These are phyloP conservation scores for Entomortierella lignicola DNA, from an alignment of 192 early-diverging fungal species.

Conservation along the genomic window DNA sequence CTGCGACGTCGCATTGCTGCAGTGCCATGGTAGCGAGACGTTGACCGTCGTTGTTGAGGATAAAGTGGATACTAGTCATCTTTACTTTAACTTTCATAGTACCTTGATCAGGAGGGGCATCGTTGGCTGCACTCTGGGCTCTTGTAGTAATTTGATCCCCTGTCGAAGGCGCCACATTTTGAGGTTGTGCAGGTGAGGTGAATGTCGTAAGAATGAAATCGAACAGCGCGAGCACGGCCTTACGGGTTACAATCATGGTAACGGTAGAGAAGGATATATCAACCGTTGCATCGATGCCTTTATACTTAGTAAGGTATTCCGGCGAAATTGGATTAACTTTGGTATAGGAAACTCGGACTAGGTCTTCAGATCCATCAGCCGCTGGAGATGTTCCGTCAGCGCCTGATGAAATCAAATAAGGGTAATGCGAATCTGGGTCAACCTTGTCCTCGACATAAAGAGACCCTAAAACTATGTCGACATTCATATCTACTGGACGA, in stretches of 20 bases:
- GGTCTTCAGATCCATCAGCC: conserved; percentile 63
- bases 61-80: conserved; percentile 83
- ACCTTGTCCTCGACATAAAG: conserved; percentile 81
- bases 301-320: conserved; percentile 77
- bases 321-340: conserved; percentile 78
- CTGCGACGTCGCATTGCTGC: conserved; percentile 75
- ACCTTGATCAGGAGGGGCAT: conserved; percentile 35
- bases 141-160: conserved; percentile 7
- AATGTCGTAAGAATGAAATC: conserved; percentile 87
- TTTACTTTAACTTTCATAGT: conserved; percentile 81
- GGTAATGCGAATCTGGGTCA: conserved; percentile 62
- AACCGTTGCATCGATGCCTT: conserved; percentile 83
- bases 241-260: conserved; percentile 85
- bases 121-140: conserved; percentile 9
- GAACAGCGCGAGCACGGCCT: conserved; percentile 86
- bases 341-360: conserved; percentile 79
- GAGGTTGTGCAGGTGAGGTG: conserved; percentile 31
- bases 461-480: conserved; percentile 81
- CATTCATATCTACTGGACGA: conserved; percentile 79
- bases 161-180: background rate
- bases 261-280: conserved; percentile 84
- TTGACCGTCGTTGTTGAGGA: conserved; percentile 83
- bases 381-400: conserved; percentile 43
- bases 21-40: conserved; percentile 80
- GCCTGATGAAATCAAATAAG: conserved; percentile 70